Conservation (phyloP, 2,329 filamentous ascomycete species). For the Atkinsonella hypoxylon region DNA sequence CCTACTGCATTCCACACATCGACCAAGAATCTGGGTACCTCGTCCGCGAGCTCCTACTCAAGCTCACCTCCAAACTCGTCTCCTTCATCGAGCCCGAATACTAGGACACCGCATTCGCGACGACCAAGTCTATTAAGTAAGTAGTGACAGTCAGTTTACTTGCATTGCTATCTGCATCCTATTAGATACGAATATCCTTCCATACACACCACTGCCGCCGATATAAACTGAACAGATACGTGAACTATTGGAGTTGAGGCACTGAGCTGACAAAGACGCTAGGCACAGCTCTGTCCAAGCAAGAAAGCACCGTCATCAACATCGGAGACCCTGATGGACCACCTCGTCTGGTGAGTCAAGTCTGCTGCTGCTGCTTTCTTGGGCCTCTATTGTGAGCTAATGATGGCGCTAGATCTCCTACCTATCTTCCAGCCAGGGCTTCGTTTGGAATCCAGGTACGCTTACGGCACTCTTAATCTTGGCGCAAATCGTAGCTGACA, state of each 20-base stretch:
- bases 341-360: constrained; percentile 50
- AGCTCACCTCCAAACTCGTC: constrained; percentile 39
- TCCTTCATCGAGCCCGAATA: constrained; percentile 42
- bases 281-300: constrained; percentile 61
- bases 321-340: constrained; percentile 63
- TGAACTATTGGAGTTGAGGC: too few relatives aligned
- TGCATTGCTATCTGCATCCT: constrained; percentile 5
- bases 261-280: constrained; percentile 14
- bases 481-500: constrained; percentile 6
- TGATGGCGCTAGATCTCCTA: constrained; percentile 55
- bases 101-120: constrained; percentile 38
- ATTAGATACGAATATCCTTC: neutral
- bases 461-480: neutral
- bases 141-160: constrained; percentile 5
- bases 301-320: constrained; percentile 72
- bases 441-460: constrained; percentile 69
- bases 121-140: constrained; percentile 52
- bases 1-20: constrained; percentile 24
- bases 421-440: constrained; percentile 67
- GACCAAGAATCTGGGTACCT: constrained; percentile 35
- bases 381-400: neutral
- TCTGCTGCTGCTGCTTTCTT: neutral
- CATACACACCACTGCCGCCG: neutral
- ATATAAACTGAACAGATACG: too few relatives aligned
- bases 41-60: constrained; percentile 29